phyloP scores from a whole-genome alignment of 2,329 filamentous ascomycete genomes.

The Neofusicoccum umdonicola region DNA sequence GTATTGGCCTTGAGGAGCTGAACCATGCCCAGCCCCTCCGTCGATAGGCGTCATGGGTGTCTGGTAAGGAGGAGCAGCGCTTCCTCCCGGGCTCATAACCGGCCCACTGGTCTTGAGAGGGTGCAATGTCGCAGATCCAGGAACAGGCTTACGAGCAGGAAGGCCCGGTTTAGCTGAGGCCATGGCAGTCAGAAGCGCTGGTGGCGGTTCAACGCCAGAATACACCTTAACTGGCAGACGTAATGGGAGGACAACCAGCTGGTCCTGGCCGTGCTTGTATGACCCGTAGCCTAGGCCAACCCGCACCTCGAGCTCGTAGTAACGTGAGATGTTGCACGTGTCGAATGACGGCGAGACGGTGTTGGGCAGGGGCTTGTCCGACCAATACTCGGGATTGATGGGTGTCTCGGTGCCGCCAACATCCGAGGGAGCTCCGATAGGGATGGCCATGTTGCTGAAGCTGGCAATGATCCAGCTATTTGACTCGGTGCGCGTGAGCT shows the following conservation, averaged over 20 bases:
- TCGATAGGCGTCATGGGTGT: conserved; percentile 9
- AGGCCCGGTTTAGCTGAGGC: conserved; percentile 24
- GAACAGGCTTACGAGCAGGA: conserved; percentile 10
- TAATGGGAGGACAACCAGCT: conserved; percentile 75
- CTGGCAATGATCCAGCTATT: conserved; percentile 75
- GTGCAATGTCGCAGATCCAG: background rate
- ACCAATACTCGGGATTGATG: conserved; percentile 74
- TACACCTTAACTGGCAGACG: conserved; percentile 77
- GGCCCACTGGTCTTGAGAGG: conserved; percentile 7
- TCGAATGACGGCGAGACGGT: conserved; percentile 83
- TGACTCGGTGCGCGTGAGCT: conserved; percentile 66
- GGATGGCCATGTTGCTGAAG: conserved; percentile 67
- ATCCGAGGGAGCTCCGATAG: conserved; percentile 59
- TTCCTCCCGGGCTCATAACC: background rate
- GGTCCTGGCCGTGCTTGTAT: conserved; percentile 56
- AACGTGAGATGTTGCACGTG: conserved; percentile 81
- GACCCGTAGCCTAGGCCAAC: conserved; percentile 75
- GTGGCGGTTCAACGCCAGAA: conserved; percentile 81
- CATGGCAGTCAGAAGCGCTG: conserved; percentile 69
- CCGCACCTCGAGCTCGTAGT: conserved; percentile 80
- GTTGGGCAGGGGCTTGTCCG: conserved; percentile 69
- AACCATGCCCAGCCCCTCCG: conserved; percentile 17
- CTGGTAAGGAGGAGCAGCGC: background rate
- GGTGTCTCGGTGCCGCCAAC: conserved; percentile 65
- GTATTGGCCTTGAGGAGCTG: conserved; percentile 24